Conservation (phyloP, 768 basidiomycete genomes). For the Boletus reticulatus region DNA sequence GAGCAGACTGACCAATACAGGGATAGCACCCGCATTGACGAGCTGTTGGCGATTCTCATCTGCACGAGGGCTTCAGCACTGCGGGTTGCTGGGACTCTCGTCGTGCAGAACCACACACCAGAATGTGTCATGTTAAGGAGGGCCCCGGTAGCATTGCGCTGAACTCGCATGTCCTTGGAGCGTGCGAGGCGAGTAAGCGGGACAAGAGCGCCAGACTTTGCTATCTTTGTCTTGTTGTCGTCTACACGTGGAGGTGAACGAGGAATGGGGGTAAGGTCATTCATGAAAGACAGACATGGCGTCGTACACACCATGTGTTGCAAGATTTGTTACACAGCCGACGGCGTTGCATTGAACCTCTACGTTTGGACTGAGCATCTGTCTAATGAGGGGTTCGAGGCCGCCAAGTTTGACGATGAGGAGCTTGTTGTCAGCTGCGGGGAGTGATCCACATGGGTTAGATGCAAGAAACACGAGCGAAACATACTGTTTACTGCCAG, state of each 20-base stretch:
- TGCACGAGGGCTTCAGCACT: constrained; percentile 28
- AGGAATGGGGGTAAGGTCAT: constrained; percentile 5
- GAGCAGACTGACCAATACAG: constrained; percentile 90
- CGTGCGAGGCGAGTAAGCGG: constrained; percentile 94
- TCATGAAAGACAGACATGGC: not conserved
- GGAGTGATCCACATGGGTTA: constrained; percentile 8
- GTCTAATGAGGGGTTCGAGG: constrained; percentile 94
- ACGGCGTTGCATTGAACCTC: constrained; percentile 99
- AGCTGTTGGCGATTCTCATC: constrained; percentile 99
- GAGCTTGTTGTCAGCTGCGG: constrained; percentile 93
- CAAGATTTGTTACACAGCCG: constrained; percentile 97
- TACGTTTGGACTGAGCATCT: constrained; percentile 98
- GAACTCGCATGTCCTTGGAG: constrained; percentile 99
- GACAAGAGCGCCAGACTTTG: constrained; percentile 97
- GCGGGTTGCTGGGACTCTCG: not conserved
- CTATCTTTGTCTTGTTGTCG: constrained; percentile 99
- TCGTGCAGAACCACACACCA: constrained; percentile 45
- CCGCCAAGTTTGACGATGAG: constrained; percentile 98
- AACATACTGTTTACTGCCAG: constrained; percentile 94
- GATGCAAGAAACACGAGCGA: constrained; percentile 16
- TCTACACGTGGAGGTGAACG: constrained; percentile 46
- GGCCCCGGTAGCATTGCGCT: constrained; percentile 97
- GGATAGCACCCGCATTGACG: constrained; percentile 97
- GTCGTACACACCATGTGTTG: constrained; percentile 80
- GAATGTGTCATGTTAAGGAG: constrained; percentile 99